Percentiles rank a stretch among this genome's conserved stretches.
These are phyloP conservation scores for Mortierella sp. DNA, from an alignment of 371 early-diverging fungal genomes.

Conservation along the genomic window DNA sequence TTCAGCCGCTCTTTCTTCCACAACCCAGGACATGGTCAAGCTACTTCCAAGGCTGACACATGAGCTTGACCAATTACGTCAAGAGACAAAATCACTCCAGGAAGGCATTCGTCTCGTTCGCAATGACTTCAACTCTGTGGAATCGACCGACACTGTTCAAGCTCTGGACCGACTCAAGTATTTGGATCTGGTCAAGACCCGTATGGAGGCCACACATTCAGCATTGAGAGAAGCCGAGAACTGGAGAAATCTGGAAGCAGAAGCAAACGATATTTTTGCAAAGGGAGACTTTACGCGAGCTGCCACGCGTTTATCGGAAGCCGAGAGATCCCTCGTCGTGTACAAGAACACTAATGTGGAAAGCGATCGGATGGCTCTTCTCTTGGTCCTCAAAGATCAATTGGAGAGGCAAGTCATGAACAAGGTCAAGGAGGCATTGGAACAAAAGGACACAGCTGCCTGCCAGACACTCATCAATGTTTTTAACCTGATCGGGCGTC, in stretches of 20 bases:
- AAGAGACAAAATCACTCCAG: slow-evolving; percentile 65
- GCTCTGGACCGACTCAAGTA: slow-evolving; percentile 73
- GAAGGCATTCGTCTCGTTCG: slow-evolving; percentile 61
- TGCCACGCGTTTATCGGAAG: slow-evolving; percentile 69
- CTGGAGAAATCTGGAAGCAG: slow-evolving; percentile 79
- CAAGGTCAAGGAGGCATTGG: slow-evolving; percentile 62
- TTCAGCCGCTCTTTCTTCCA: slow-evolving; percentile 52
- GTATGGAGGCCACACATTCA: slow-evolving; percentile 73
- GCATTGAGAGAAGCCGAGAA: slow-evolving; percentile 79
- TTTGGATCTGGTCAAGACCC: slow-evolving; percentile 73
- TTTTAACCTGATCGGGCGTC: slow-evolving; percentile 67
- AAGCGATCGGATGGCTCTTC: slow-evolving; percentile 64
- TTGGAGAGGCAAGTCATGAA: slow-evolving; percentile 66
- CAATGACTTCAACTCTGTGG: slow-evolving; percentile 57
- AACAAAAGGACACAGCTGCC: slow-evolving; percentile 63
- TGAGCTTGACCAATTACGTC: slow-evolving; percentile 71
- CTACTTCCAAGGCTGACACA: slow-evolving; percentile 76
- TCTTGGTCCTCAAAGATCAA: slow-evolving; percentile 64
- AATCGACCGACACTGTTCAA: slow-evolving; percentile 54
- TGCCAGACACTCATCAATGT: slow-evolving; percentile 64
- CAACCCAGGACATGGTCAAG: slow-evolving; percentile 68
- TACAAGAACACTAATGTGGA: slow-evolving; percentile 77
- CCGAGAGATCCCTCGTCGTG: slow-evolving; percentile 72
- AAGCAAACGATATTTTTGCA: slow-evolving; percentile 72
- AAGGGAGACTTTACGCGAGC: slow-evolving; percentile 71